Evolutionary conservation across 305 asterid species (phyloP).

Genomic region (Fraxinus ornus): DNA sequence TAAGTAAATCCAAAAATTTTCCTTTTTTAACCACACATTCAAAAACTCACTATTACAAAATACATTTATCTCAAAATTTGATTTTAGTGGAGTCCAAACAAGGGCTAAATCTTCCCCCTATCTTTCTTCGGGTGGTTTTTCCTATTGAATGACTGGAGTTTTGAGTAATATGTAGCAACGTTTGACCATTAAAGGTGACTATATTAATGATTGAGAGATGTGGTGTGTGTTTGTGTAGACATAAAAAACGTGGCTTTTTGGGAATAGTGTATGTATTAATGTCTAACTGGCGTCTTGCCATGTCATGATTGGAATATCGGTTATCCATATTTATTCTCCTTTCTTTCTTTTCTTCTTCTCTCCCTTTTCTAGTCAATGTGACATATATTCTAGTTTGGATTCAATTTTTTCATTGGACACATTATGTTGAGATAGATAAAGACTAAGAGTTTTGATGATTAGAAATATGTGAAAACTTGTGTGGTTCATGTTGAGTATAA

Average conservation of each 20-base stretch:
- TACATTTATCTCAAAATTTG: no score
- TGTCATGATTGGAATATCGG: background rate
- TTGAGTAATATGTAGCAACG: background rate
- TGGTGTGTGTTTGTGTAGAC: background rate
- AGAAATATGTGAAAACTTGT: background rate
- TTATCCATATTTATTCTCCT: background rate
- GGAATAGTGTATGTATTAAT: background rate
- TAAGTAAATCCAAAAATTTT: no score
- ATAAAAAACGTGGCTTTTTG: background rate
- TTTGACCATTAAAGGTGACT: background rate
- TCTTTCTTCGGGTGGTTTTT: background rate
- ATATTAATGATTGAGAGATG: background rate
- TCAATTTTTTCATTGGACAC: background rate
- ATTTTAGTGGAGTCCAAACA: no score
- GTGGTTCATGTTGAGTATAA: background rate
- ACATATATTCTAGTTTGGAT: background rate
- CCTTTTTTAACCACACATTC: no score
- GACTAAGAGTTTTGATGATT: background rate
- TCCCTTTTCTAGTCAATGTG: background rate
- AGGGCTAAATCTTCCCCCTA: background rate
- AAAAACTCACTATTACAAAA: no score
- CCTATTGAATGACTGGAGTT: background rate
- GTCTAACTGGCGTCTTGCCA: background rate
- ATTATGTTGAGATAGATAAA: background rate
- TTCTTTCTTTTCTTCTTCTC: background rate